phyloP scores from a whole-genome alignment of 2,329 filamentous ascomycete species.

The Cladosporium sp. region DNA sequence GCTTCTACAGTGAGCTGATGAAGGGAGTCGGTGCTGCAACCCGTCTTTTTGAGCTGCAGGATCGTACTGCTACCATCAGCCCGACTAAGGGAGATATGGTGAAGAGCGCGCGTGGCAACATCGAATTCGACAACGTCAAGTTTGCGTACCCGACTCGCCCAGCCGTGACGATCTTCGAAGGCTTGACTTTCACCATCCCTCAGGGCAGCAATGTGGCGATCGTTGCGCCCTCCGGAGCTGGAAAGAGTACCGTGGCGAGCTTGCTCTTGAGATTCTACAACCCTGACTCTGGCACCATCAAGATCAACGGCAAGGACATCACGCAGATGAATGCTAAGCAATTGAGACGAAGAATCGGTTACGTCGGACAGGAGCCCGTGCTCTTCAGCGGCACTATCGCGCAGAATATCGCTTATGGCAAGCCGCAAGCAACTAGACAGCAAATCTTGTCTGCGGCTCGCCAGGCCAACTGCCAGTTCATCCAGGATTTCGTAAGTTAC shows the following conservation, averaged over 20 bases:
- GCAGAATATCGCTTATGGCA: slow-evolving; percentile 89
- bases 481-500: slow-evolving; percentile 74
- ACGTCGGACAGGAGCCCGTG: slow-evolving; percentile 94
- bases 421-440: slow-evolving; percentile 68
- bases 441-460: slow-evolving; percentile 85
- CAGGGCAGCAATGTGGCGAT: slow-evolving; percentile 94
- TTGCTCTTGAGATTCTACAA: slow-evolving; percentile 88
- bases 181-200: slow-evolving; percentile 84
- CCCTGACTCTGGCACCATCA: slow-evolving; percentile 71
- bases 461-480: slow-evolving; percentile 94
- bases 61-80: slow-evolving; percentile 80
- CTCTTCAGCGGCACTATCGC: slow-evolving; percentile 81
- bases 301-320: slow-evolving; percentile 81
- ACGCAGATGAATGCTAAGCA: slow-evolving; percentile 89
- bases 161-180: slow-evolving; percentile 85
- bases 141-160: slow-evolving; percentile 95
- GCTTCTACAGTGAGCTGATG: slow-evolving; percentile 98
- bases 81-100: slow-evolving; percentile 79
- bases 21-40: slow-evolving; percentile 98
- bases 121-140: slow-evolving; percentile 77
- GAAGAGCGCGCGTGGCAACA: slow-evolving; percentile 78
- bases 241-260: slow-evolving; percentile 94
- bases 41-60: slow-evolving; percentile 91
- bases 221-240: slow-evolving; percentile 91
- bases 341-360: slow-evolving; percentile 83